phyloP scores from a whole-genome alignment of 2,329 filamentous ascomycete genomes.

The Didymella keratinophila region DNA sequence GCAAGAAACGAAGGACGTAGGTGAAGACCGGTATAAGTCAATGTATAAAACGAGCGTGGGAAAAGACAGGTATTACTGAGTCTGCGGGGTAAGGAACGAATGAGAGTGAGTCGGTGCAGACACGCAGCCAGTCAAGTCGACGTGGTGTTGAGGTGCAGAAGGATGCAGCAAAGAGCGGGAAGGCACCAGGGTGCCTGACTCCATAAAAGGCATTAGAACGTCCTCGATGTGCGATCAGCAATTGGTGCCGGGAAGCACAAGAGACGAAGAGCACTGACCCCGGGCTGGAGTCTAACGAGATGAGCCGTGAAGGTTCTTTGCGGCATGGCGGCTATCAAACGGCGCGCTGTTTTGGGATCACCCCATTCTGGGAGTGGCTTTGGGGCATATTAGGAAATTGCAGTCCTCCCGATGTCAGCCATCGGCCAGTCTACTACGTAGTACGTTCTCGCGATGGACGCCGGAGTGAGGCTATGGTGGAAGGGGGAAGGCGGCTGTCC shows the following conservation, averaged over 20 bases:
- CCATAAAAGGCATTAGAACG: conserved; percentile 34
- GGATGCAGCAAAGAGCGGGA: conserved; percentile 33
- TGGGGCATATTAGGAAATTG: conserved; percentile 39
- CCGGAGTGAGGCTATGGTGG: conserved; percentile 23
- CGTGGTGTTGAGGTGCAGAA: conserved; percentile 34
- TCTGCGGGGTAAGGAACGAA: conserved; percentile 28
- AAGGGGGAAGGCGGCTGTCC: conserved; percentile 21
- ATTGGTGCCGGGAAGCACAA: conserved; percentile 30
- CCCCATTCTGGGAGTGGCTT: conserved; percentile 32
- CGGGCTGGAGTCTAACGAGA: conserved; percentile 27
- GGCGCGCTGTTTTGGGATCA: conserved; percentile 29
- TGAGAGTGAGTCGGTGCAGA: conserved; percentile 34
- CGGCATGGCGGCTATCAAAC: conserved; percentile 39
- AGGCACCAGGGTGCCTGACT: conserved; percentile 31
- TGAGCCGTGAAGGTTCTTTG: conserved; percentile 25
- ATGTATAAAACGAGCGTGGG: conserved; percentile 19
- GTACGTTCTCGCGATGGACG: conserved; percentile 16
- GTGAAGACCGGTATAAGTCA: conserved; percentile 17
- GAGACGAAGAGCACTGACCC: conserved; percentile 34
- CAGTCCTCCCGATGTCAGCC: conserved; percentile 30
- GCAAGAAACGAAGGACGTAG: conserved; percentile 24
- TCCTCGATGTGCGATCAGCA: conserved; percentile 34
- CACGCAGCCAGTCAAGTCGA: conserved; percentile 35
- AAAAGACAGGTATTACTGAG: conserved; percentile 28
- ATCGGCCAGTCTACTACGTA: conserved; percentile 27